A percentile compares a stretch with the other conserved stretches of the same genome.
phyloP scores from a whole-genome alignment of 805 yeast species.

The Pichia cephalocereana region DNA sequence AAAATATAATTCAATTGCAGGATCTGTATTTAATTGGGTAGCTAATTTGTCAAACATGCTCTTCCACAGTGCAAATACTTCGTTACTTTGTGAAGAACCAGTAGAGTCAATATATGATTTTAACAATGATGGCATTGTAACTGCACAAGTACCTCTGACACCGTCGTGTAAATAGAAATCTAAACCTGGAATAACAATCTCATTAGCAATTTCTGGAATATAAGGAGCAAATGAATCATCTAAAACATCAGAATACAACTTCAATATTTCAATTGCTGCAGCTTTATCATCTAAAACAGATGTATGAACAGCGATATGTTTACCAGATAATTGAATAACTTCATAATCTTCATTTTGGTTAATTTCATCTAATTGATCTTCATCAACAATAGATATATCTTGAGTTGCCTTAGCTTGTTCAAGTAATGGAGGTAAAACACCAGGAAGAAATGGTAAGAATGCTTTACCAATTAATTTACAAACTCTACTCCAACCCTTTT shows the following conservation, averaged over 20 bases:
- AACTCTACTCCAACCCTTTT: constrained; percentile 93
- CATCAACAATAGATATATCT: constrained; percentile 82
- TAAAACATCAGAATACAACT: constrained; percentile 76
- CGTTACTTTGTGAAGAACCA: constrained; percentile 42
- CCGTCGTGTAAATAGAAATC: constrained; percentile 91
- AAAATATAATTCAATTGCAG: constrained; percentile 72
- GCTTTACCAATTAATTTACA: constrained; percentile 81
- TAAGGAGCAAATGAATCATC: constrained; percentile 78
- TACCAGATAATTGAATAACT: constrained; percentile 82
- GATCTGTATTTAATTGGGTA: constrained; percentile 63
- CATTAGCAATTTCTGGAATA: constrained; percentile 67
- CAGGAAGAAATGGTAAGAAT: constrained; percentile 73
- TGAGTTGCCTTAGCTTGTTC: constrained; percentile 83
- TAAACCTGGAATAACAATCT: constrained; percentile 78
- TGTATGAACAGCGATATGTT: constrained; percentile 90
- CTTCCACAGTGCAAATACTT: constrained; percentile 63
- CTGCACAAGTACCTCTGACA: constrained; percentile 86
- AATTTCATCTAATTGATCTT: constrained; percentile 73
- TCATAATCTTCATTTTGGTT: constrained; percentile 92
- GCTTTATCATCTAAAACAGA: constrained; percentile 92
- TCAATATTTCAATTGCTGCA: constrained; percentile 79
- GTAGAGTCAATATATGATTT: constrained; percentile 50
- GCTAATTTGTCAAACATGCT: constrained; percentile 59
- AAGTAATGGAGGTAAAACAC: constrained; percentile 83
- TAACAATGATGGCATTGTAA: constrained; percentile 70